These are phyloP conservation scores for Keithomyces neogunnii DNA, from an alignment of 2,329 filamentous ascomycete species.

Conservation along the genomic window DNA sequence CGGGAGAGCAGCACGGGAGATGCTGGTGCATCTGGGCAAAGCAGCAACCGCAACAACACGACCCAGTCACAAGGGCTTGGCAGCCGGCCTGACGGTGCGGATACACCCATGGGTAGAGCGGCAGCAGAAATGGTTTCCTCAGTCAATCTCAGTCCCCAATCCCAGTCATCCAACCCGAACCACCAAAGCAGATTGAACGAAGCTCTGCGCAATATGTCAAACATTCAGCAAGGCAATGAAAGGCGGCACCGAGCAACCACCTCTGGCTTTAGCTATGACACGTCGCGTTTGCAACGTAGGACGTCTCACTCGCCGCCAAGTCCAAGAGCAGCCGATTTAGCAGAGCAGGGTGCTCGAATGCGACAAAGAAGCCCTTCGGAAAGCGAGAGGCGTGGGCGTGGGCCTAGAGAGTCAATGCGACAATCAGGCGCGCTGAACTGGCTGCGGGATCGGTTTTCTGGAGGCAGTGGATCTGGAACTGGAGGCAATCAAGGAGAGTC, in stretches of 20 bases:
- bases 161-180: slow-evolving; percentile 16
- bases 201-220: slow-evolving; percentile 20
- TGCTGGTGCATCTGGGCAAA: background rate
- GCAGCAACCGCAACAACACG: background rate
- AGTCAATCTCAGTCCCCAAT: slow-evolving; percentile 16
- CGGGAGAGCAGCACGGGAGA: background rate
- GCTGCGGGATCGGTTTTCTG: slow-evolving; percentile 33
- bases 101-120: slow-evolving; percentile 5
- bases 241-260: slow-evolving; percentile 15
- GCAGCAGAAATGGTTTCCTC: slow-evolving; percentile 10
- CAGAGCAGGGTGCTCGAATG: slow-evolving; percentile 23
- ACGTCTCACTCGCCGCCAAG: slow-evolving; percentile 30
- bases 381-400: slow-evolving; percentile 20
- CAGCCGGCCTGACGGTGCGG: slow-evolving; percentile 1
- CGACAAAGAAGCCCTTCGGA: slow-evolving; percentile 31
- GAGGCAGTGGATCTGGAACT: slow-evolving; percentile 18
- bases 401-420: slow-evolving; percentile 22
- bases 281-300: slow-evolving; percentile 26
- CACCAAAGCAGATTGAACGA: slow-evolving; percentile 15
- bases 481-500: slow-evolving; percentile 18
- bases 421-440: slow-evolving; percentile 31
- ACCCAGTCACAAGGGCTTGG: slow-evolving; percentile 1
- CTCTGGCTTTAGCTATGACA: slow-evolving; percentile 22
- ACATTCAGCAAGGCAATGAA: slow-evolving; percentile 17
- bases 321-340: slow-evolving; percentile 19